These are phyloP conservation scores for Podaxis pistillaris DNA, from an alignment of 768 basidiomycete genomes.

Conservation along the genomic window DNA sequence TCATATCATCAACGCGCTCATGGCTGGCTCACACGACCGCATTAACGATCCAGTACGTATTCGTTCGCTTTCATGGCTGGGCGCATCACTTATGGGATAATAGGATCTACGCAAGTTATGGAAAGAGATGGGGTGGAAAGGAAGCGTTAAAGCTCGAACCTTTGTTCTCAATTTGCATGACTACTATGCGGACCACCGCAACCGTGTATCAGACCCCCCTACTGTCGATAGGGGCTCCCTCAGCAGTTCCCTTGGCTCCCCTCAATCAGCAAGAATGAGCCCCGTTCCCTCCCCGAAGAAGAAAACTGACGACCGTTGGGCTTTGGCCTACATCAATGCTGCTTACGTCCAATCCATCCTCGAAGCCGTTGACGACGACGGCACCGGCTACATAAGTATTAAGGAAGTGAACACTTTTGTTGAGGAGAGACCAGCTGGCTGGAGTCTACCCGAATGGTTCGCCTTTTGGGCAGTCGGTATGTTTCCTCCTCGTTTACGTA, in stretches of 20 bases:
- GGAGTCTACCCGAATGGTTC: conserved; percentile 37
- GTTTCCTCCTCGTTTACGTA: background rate
- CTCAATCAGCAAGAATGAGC: conserved; percentile 15
- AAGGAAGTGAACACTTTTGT: conserved; percentile 40
- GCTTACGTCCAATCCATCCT: conserved; percentile 38
- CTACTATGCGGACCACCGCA: conserved; percentile 28
- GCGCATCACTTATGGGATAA: background rate
- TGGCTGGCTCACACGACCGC: conserved; percentile 41
- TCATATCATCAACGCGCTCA: conserved; percentile 37
- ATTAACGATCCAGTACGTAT: conserved; percentile 37
- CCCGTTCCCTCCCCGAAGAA: conserved; percentile 17
- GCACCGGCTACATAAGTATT: conserved; percentile 37
- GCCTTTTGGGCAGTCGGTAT: conserved; percentile 37
- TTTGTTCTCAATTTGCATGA: conserved; percentile 44
- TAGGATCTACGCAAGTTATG: conserved; percentile 48
- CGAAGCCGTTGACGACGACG: conserved; percentile 39
- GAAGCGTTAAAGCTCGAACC: conserved; percentile 48
- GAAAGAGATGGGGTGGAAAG: conserved; percentile 54
- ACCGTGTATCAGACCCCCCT: conserved; percentile 15
- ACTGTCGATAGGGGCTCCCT: conserved; percentile 8
- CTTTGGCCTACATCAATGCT: conserved; percentile 35
- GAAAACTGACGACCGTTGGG: conserved; percentile 34
- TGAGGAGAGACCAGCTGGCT: conserved; percentile 28
- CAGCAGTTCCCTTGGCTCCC: conserved; percentile 16
- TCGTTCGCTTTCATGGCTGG: background rate